Percentiles rank a stretch among this genome's conserved stretches.
phyloP scores from a whole-genome alignment of 441 rosid species.

The Populus hybrid region DNA sequence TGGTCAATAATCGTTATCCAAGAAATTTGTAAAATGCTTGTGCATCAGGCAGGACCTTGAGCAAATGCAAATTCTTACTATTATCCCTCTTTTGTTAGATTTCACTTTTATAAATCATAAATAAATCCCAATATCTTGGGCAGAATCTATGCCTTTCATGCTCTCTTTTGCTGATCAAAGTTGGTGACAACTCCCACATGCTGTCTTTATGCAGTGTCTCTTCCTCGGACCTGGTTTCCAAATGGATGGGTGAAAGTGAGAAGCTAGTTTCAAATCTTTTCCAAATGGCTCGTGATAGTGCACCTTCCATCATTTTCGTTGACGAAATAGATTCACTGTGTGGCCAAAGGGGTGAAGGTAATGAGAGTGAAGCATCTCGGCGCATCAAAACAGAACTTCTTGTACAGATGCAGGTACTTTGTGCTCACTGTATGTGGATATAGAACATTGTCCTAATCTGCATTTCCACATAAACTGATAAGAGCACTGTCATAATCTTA shows the following conservation, averaged over 20 bases:
- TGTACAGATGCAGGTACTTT: slow-evolving; percentile 90
- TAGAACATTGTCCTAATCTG: neutral
- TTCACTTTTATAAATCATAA: neutral
- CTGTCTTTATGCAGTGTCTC: slow-evolving; percentile 50
- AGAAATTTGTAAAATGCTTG: neutral
- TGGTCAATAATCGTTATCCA: neutral
- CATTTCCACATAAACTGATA: neutral
- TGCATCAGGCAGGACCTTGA: neutral
- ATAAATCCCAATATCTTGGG: neutral
- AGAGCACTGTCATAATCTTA: slow-evolving; percentile 12
- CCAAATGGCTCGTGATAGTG: slow-evolving; percentile 86
- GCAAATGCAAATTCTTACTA: neutral
- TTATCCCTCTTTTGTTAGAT: neutral
- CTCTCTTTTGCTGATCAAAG: neutral
- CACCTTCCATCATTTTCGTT: slow-evolving; percentile 84
- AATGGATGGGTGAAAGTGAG: slow-evolving; percentile 99
- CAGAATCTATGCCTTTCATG: neutral
- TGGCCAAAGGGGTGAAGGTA: slow-evolving; percentile 90
- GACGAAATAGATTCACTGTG: slow-evolving; percentile 96
- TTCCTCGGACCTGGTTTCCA: slow-evolving; percentile 92
- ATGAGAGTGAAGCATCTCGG: slow-evolving; percentile 94
- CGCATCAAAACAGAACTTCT: slow-evolving; percentile 96
- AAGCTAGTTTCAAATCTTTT: slow-evolving; percentile 94
- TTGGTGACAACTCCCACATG: neutral
- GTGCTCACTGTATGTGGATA: neutral